Percentiles rank a stretch among this genome's conserved stretches.
phyloP scores from a whole-genome alignment of 2,329 filamentous ascomycete species.

The Fusarium irregulare region DNA sequence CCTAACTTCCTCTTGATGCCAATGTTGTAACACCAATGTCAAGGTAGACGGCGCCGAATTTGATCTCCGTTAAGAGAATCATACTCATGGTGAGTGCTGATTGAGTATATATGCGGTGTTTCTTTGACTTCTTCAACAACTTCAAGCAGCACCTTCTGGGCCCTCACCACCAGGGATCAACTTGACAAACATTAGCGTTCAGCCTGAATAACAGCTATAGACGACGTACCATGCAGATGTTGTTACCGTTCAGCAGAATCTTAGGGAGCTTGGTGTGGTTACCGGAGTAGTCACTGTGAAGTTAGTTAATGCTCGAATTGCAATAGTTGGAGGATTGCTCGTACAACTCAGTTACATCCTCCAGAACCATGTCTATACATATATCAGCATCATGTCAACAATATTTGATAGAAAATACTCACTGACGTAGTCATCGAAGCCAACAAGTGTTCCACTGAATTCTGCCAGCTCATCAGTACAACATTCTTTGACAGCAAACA shows the following conservation, averaged over 20 bases:
- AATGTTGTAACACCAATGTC: constrained; percentile 6
- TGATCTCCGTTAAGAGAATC: not conserved
- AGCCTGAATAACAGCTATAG: not conserved
- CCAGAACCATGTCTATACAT: constrained; percentile 90
- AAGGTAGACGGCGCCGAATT: not conserved
- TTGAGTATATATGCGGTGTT: constrained; percentile 7
- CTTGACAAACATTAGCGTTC: constrained; percentile 55
- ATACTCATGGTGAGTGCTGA: constrained; percentile 1
- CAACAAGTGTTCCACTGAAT: constrained; percentile 92
- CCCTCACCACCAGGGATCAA: constrained; percentile 84
- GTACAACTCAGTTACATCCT: constrained; percentile 97
- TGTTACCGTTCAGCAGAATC: constrained; percentile 97
- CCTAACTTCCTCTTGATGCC: constrained; percentile 19
- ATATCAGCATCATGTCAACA: constrained; percentile 32
- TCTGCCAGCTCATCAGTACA: constrained; percentile 65
- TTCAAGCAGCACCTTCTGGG: constrained; percentile 57
- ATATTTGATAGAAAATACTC: constrained; percentile 61
- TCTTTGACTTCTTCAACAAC: constrained; percentile 8
- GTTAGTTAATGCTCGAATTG: constrained; percentile 36
- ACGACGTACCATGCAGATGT: constrained; percentile 92
- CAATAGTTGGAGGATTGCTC: constrained; percentile 44
- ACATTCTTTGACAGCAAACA: not conserved
- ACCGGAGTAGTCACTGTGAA: constrained; percentile 86
- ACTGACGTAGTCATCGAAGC: constrained; percentile 99
- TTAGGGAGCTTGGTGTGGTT: constrained; percentile 90